A percentile compares a stretch with the other conserved stretches of the same genome.
Conservation (phyloP, 208 protist species). For the Acanthamoeba castellanii region DNA sequence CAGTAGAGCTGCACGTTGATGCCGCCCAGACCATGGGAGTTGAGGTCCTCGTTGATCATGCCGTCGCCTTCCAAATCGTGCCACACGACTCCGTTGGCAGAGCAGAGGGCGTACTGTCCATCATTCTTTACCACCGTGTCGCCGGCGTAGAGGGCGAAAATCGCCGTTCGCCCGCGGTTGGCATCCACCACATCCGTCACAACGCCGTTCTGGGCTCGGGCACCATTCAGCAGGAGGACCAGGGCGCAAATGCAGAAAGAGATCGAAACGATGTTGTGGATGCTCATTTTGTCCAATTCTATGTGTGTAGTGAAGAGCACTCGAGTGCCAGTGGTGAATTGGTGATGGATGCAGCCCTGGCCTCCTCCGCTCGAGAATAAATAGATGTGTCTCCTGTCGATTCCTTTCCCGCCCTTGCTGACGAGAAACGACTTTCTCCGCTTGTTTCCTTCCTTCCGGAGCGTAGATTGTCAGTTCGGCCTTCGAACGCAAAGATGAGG, state of each 20-base stretch:
- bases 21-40: neutral
- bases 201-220: neutral
- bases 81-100: conserved; percentile 63
- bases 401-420: conserved; percentile 21
- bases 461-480: neutral
- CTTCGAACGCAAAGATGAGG: neutral
- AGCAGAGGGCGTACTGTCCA: conserved; percentile 66
- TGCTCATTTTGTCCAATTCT: neutral
- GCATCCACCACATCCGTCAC: conserved; percentile 32
- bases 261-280: neutral
- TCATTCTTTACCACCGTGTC: conserved; percentile 53
- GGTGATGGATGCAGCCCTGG: too few species aligned
- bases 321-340: neutral
- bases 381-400: neutral
- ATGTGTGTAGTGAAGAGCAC: neutral
- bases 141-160: conserved; percentile 56
- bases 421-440: neutral
- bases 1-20: conserved; percentile 12
- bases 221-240: neutral
- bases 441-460: neutral
- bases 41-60: conserved; percentile 57
- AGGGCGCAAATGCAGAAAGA: conserved; percentile 30
- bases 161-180: neutral
- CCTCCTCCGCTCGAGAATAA: neutral
- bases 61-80: conserved; percentile 54